phyloP scores from a whole-genome alignment of 2,329 filamentous ascomycete species.

The Rhynchosporium agropyri region DNA sequence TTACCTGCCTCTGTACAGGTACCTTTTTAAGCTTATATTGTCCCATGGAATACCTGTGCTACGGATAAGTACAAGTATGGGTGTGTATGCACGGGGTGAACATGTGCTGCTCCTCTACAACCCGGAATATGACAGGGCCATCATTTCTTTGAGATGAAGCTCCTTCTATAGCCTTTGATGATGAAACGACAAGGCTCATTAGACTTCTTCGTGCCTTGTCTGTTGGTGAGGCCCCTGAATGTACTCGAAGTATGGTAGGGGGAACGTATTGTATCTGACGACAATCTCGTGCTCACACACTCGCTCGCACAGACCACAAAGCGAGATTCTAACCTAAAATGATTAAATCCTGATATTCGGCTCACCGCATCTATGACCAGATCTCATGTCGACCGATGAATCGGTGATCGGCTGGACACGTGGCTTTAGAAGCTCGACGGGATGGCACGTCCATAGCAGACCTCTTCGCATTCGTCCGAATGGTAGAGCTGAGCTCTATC shows the following conservation, averaged over 20 bases:
- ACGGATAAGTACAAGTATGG: background rate
- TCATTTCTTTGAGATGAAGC: too few relatives aligned
- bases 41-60: background rate
- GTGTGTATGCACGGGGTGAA: background rate
- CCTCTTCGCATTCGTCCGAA: too few relatives aligned
- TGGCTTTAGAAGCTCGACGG: background rate
- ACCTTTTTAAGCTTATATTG: slow-evolving; percentile 10
- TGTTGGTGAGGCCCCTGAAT: too few relatives aligned
- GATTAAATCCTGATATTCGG: background rate
- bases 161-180: background rate
- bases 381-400: background rate
- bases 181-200: slow-evolving; percentile 25
- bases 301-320: slow-evolving; percentile 1
- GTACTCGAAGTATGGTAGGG: background rate
- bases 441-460: too few relatives aligned
- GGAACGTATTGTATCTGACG: background rate
- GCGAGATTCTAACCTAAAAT: background rate
- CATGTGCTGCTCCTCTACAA: background rate
- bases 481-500: too few relatives aligned
- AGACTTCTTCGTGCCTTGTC: background rate
- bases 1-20: background rate
- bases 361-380: slow-evolving; percentile 19
- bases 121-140: background rate
- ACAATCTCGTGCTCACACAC: slow-evolving; percentile 3
- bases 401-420: background rate